Conservation (phyloP, 768 basidiomycete species). For the Glaciozyma martinii region DNA sequence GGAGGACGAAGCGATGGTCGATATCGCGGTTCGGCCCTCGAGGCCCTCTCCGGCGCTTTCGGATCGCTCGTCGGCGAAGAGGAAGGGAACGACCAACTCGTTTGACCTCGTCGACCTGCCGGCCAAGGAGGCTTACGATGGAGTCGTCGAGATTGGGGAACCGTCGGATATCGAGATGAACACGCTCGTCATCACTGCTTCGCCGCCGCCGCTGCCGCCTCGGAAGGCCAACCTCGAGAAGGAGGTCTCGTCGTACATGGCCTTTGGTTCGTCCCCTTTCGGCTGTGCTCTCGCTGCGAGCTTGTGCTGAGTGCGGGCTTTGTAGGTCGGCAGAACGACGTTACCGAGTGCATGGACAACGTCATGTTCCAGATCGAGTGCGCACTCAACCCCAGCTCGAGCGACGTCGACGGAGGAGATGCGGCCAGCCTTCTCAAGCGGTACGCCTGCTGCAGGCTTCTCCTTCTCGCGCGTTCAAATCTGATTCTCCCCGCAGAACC, state of each 20-base stretch:
- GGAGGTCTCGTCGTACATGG: slow-evolving; percentile 26
- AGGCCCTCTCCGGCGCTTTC: neutral
- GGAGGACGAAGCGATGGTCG: neutral
- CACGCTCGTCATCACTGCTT: neutral
- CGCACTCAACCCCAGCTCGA: slow-evolving; percentile 58
- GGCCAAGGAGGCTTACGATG: neutral
- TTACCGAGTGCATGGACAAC: slow-evolving; percentile 98
- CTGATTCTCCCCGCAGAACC: slow-evolving; percentile 42
- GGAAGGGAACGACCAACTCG: neutral
- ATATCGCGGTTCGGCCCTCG: neutral
- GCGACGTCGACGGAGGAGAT: slow-evolving; percentile 43
- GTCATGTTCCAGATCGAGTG: slow-evolving; percentile 98
- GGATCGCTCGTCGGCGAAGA: neutral
- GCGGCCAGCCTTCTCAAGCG: slow-evolving; percentile 73
- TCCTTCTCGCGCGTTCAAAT: neutral
- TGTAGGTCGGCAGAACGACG: slow-evolving; percentile 84
- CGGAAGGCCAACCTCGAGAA: slow-evolving; percentile 17
- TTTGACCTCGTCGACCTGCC: neutral
- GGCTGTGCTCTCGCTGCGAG: neutral
- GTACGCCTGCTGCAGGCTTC: slow-evolving; percentile 41
- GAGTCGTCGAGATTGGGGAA: slow-evolving; percentile 1
- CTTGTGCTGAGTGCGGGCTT: too few species aligned
- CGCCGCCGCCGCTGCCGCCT: neutral
- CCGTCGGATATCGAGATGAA: neutral
- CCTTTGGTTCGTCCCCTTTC: slow-evolving; percentile 12